Evolutionary conservation across 2,329 filamentous ascomycete species (phyloP).

Genomic region (Emericellopsis cladophorae): DNA sequence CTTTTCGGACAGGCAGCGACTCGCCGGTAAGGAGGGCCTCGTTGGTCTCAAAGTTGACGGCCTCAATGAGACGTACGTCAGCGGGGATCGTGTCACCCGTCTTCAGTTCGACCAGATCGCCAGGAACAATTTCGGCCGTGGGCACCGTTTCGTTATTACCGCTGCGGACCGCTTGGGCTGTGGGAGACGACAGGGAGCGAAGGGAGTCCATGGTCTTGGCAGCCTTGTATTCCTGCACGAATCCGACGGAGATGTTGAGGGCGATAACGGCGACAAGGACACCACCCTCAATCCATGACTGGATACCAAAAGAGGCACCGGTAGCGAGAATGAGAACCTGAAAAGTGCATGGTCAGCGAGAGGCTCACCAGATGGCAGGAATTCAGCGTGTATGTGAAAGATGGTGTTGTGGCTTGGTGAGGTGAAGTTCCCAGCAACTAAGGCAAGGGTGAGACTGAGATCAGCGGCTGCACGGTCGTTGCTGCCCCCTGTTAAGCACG

Average conservation of each 20-base stretch:
- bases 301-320: constrained; percentile 42
- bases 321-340: constrained; percentile 43
- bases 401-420: too few species aligned
- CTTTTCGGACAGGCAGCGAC: constrained; percentile 46
- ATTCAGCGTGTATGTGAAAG: too few species aligned
- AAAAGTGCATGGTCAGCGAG: too few species aligned
- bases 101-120: constrained; percentile 41
- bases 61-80: constrained; percentile 42
- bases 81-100: constrained; percentile 50
- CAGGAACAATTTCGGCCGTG: constrained; percentile 36
- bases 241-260: constrained; percentile 43
- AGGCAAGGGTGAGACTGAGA: too few species aligned
- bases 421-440: too few species aligned
- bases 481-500: too few species aligned
- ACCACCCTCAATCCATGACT: constrained; percentile 47
- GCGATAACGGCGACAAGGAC: constrained; percentile 44
- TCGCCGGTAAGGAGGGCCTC: constrained; percentile 53
- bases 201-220: constrained; percentile 37
- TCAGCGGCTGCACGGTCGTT: too few species aligned
- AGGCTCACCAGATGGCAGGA: too few species aligned
- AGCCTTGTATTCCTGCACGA: constrained; percentile 30
- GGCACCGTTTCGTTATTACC: constrained; percentile 23
- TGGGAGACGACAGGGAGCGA: constrained; percentile 28
- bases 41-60: constrained; percentile 56
- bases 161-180: constrained; percentile 27